Evolutionary conservation across 2,329 filamentous ascomycete species (phyloP).

Genomic region (Arachnomyces sp.): DNA sequence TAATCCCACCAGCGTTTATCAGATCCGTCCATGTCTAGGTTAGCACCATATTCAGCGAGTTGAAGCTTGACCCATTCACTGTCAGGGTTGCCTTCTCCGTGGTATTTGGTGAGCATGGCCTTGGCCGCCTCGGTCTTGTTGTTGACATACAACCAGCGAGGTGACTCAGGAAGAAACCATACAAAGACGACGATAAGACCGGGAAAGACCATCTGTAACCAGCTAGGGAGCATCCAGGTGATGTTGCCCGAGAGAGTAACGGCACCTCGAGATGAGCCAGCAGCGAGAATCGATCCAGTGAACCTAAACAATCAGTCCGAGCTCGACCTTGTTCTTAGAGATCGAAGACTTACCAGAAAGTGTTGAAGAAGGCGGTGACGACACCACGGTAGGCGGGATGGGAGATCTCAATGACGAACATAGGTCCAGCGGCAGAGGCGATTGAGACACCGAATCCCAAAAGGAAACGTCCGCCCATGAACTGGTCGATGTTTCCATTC

Average conservation of each 20-base stretch:
- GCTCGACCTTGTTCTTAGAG: neutral
- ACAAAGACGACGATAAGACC: slow-evolving; percentile 42
- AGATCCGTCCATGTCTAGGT: slow-evolving; percentile 22
- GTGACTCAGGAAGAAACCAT: slow-evolving; percentile 55
- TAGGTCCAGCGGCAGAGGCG: slow-evolving; percentile 52
- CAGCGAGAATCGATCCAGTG: slow-evolving; percentile 45
- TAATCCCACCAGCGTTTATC: slow-evolving; percentile 58
- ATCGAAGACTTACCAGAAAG: slow-evolving; percentile 35
- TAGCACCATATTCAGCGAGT: slow-evolving; percentile 26
- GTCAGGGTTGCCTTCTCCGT: slow-evolving; percentile 43
- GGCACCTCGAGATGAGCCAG: slow-evolving; percentile 47
- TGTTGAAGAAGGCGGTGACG: slow-evolving; percentile 53
- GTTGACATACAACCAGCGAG: slow-evolving; percentile 54
- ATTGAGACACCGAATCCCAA: slow-evolving; percentile 54
- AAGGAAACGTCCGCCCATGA: slow-evolving; percentile 51
- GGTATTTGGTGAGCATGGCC: slow-evolving; percentile 51
- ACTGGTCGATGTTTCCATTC: slow-evolving; percentile 36
- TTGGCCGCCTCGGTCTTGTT: slow-evolving; percentile 52
- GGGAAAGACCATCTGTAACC: slow-evolving; percentile 43
- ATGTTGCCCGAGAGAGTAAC: slow-evolving; percentile 28
- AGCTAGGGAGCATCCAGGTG: slow-evolving; percentile 54
- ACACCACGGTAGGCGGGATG: slow-evolving; percentile 57
- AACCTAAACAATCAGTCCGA: slow-evolving; percentile 3
- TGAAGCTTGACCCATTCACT: slow-evolving; percentile 25
- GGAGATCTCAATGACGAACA: slow-evolving; percentile 57